Conservation (phyloP, 495 filamentous ascomycete genomes). For the Lophiostoma macrostomum region DNA sequence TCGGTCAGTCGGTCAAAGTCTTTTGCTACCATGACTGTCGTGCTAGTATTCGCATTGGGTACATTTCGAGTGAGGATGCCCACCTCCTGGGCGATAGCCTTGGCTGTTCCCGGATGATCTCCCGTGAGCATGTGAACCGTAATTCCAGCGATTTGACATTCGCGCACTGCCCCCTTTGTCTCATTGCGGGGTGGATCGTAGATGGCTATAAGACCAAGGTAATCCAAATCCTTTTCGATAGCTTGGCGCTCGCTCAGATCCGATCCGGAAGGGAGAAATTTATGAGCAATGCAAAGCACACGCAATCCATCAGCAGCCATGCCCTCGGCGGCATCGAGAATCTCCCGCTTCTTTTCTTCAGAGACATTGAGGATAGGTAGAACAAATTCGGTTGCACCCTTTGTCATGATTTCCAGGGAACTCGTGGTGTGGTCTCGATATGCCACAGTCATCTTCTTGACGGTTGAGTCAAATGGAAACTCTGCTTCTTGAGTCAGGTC, state of each 20-base stretch:
- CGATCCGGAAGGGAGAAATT: constrained; percentile 30
- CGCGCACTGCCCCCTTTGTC: constrained; percentile 53
- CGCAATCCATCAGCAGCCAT: constrained; percentile 57
- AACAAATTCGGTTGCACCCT: constrained; percentile 57
- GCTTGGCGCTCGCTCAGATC: constrained; percentile 44
- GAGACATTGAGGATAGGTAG: constrained; percentile 47
- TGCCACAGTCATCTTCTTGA: constrained; percentile 57
- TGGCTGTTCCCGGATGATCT: constrained; percentile 57
- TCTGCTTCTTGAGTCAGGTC: constrained; percentile 46
- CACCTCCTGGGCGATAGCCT: constrained; percentile 55
- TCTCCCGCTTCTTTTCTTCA: constrained; percentile 37
- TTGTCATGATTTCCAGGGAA: constrained; percentile 49
- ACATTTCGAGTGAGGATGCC: constrained; percentile 34
- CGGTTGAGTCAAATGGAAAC: constrained; percentile 57
- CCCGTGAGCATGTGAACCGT: constrained; percentile 60
- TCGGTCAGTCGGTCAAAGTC: constrained; percentile 57
- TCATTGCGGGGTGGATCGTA: constrained; percentile 70
- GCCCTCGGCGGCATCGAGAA: constrained; percentile 46
- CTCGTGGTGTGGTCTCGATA: constrained; percentile 42
- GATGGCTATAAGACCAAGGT: constrained; percentile 65
- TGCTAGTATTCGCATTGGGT: constrained; percentile 16
- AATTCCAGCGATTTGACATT: constrained; percentile 55
- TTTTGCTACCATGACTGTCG: constrained; percentile 59
- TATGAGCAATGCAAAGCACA: constrained; percentile 54
- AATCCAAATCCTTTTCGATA: constrained; percentile 58